Percentiles rank a stretch among this genome's conserved stretches.
Conservation (phyloP, 768 basidiomycete genomes). For the Cystobasidium onofrii region DNA sequence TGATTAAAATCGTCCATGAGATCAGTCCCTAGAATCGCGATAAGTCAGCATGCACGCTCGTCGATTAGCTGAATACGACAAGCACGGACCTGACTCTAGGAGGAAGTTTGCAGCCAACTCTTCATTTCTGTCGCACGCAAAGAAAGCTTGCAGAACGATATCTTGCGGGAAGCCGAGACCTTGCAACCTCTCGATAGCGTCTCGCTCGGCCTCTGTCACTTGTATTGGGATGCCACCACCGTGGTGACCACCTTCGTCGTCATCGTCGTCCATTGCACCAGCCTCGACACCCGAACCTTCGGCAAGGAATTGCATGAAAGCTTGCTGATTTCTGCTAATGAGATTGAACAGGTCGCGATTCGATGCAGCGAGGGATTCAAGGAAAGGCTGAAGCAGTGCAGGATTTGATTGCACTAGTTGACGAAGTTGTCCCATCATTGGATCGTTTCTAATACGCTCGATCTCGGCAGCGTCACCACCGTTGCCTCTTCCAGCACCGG, state of each 20-base stretch:
- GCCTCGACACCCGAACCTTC: conserved; percentile 42
- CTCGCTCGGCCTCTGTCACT: conserved; percentile 77
- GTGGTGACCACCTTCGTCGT: conserved; percentile 42
- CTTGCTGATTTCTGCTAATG: conserved; percentile 65
- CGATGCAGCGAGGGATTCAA: conserved; percentile 67
- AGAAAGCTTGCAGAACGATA: conserved; percentile 76
- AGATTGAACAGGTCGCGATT: conserved; percentile 64
- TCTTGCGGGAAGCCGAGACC: conserved; percentile 78
- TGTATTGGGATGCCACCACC: conserved; percentile 54
- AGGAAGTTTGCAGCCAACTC: conserved; percentile 57
- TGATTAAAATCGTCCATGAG: background rate
- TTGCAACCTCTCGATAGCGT: conserved; percentile 80
- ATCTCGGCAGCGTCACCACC: conserved; percentile 46
- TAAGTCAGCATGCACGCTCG: background rate
- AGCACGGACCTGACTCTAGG: background rate
- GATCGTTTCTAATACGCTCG: conserved; percentile 53
- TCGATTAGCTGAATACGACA: background rate
- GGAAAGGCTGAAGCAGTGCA: conserved; percentile 61
- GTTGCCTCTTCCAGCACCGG: conserved; percentile 43
- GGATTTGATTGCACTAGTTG: conserved; percentile 70
- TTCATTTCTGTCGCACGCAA: conserved; percentile 94
- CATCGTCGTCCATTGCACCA: conserved; percentile 46
- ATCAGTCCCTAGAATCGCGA: background rate
- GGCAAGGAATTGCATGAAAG: conserved; percentile 59
- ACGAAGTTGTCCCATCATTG: conserved; percentile 65